These are phyloP conservation scores for Sclerotinia spermophila DNA, from an alignment of 2,329 filamentous ascomycete species.

Conservation along the genomic window DNA sequence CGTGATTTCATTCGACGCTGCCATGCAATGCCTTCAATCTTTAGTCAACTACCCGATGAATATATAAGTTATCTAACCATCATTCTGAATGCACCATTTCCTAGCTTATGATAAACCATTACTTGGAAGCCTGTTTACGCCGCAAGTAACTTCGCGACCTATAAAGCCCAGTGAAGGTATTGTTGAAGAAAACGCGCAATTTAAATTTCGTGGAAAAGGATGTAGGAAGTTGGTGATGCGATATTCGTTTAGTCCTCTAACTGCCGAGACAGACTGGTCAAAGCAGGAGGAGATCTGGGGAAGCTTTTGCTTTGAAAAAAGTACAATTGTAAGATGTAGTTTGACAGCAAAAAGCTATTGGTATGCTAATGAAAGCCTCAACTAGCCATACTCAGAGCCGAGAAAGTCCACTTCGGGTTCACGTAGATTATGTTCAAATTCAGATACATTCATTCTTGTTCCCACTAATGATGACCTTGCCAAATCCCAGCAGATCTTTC, in stretches of 20 bases:
- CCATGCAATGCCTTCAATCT: too few species aligned
- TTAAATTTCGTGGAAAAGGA: too few species aligned
- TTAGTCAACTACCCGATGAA: too few species aligned
- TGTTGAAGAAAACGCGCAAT: too few species aligned
- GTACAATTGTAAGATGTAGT: background rate
- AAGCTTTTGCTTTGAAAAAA: background rate
- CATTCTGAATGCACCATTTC: background rate
- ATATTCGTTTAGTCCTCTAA: too few species aligned
- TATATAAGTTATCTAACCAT: background rate
- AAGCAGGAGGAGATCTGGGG: background rate
- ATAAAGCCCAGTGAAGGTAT: background rate
- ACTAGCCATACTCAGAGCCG: background rate
- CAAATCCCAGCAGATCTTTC: background rate
- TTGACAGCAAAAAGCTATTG: background rate
- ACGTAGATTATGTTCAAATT: background rate
- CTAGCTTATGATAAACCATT: fast-evolving
- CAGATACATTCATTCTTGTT: background rate
- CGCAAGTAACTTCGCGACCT: background rate
- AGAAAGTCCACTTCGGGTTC: background rate
- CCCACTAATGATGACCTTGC: background rate
- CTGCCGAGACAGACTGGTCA: background rate
- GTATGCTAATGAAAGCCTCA: background rate
- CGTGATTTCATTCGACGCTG: background rate
- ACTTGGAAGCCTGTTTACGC: background rate
- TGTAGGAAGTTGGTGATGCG: too few species aligned